phyloP scores from a whole-genome alignment of 1,139 yeast genomes.

The Yamadazyma dendronema region DNA sequence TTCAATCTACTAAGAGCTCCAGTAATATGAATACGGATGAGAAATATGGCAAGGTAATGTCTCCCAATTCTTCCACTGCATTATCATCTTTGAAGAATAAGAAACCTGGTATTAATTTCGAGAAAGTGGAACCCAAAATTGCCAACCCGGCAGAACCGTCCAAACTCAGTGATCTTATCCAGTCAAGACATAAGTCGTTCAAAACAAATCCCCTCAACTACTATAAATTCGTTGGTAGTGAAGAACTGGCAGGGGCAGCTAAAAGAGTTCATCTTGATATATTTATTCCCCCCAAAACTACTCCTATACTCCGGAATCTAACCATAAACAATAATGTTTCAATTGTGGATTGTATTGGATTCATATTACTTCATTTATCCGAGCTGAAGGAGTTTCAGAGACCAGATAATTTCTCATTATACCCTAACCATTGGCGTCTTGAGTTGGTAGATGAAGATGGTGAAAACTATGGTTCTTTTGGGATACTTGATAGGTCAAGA shows the following conservation, averaged over 20 bases:
- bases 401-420: constrained; percentile 23
- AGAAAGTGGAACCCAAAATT: constrained; percentile 20
- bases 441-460: constrained; percentile 79
- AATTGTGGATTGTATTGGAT: constrained; percentile 67
- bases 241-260: constrained; percentile 24
- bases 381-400: constrained; percentile 8
- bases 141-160: constrained; percentile 17
- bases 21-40: constrained; percentile 1
- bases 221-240: constrained; percentile 45
- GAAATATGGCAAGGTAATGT: constrained; percentile 6
- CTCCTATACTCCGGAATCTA: constrained; percentile 31
- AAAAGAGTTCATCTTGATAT: constrained; percentile 29
- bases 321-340: constrained; percentile 45
- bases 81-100: constrained; percentile 8
- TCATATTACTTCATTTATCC: constrained; percentile 38
- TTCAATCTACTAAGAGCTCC: constrained; percentile 3
- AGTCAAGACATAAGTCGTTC: constrained; percentile 31
- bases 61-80: constrained; percentile 9
- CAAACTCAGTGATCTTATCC: constrained; percentile 42
- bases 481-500: constrained; percentile 59
- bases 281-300: constrained; percentile 36
- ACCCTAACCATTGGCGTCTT: constrained; percentile 67
- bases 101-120: constrained; percentile 20
- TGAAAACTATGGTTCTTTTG: constrained; percentile 74
- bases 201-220: constrained; percentile 51